Evolutionary conservation across 495 filamentous ascomycete species (phyloP), one percentile per base, ranked within the genome.

Genomic region (Penicillium argentinense): DNA sequence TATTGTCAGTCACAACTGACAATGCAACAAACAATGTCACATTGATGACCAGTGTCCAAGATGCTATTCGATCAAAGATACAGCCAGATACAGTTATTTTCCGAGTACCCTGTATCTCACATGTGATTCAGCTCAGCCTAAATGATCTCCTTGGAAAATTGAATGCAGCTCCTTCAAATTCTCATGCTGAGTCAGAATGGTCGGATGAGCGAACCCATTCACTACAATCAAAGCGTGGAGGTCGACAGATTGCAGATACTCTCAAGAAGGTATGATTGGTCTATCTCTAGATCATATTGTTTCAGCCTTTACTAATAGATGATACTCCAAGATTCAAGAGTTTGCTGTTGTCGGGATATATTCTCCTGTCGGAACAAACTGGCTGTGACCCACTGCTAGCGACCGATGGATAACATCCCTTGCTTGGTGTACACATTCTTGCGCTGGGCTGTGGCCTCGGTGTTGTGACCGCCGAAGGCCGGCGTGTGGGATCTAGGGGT

Each of bases 21-120:
- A 58, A 58, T 51, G 41, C 40, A 28, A 42, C 44, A 21, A 59
- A 55, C 17, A 59, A 59, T 16, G 42, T 37, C 12, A 59, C 43
- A 23, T 38, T 59, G 32, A 33, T 51, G 1, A 11, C 24, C n/a
- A 30, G 27, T 21, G 36, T 59, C 21, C 36, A 54, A 18, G 48
- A 46, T n/a, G n/a, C n/a, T n/a, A n/a, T n/a, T n/a, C n/a, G n/a
- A n/a, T n/a, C n/a, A n/a, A n/a, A n/a, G n/a, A n/a, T n/a, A n/a
- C n/a, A n/a, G n/a, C n/a, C n/a, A 16, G 3, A 42, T 16, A 43
- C 24, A 4, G 13, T 17, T 16, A 24, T 56, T 33, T 7, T 47
- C 24, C 43, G 21, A 9, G 34, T 56, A 21, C 48, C 47, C 19
- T 56, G 39, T 17, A 41, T 56, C 16, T 43, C 18, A 2, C 39